Conservation (phyloP, 495 filamentous ascomycete species). For the Tetracladium marchalianum region DNA sequence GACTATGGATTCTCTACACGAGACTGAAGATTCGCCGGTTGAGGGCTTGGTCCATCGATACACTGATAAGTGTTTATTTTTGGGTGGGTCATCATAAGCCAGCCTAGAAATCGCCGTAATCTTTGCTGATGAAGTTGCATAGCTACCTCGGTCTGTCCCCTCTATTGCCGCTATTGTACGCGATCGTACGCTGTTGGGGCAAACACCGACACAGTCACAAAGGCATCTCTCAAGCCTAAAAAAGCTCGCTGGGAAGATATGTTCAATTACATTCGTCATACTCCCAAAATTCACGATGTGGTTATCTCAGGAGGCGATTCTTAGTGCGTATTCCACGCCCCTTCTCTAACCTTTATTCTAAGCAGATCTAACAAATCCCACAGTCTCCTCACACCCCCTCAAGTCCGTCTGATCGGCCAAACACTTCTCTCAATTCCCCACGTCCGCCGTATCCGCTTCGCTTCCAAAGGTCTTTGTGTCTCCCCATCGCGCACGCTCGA, state of each 20-base stretch:
- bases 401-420: slow-evolving; percentile 11
- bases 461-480: slow-evolving; percentile 46
- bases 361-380: too few relatives aligned
- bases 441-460: slow-evolving; percentile 43
- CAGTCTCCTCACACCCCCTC: slow-evolving; percentile 5
- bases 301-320: slow-evolving; percentile 50
- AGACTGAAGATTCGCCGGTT: slow-evolving; percentile 36
- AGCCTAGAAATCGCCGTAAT: neutral
- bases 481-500: slow-evolving; percentile 41
- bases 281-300: slow-evolving; percentile 38
- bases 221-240: slow-evolving; percentile 33
- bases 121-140: neutral
- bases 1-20: slow-evolving; percentile 35
- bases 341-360: neutral
- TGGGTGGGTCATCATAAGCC: slow-evolving; percentile 31
- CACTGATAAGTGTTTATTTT: slow-evolving; percentile 46
- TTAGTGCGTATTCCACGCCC: slow-evolving; percentile 29
- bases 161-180: slow-evolving; percentile 48
- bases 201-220: slow-evolving; percentile 37
- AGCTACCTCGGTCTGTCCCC: slow-evolving; percentile 47
- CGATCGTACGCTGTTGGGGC: slow-evolving; percentile 47
- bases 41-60: slow-evolving; percentile 47
- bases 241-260: slow-evolving; percentile 32
- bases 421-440: slow-evolving; percentile 26
- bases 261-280: slow-evolving; percentile 39